Evolutionary conservation across 2,329 filamentous ascomycete species (phyloP).

Genomic region (Trichophyton simii): DNA sequence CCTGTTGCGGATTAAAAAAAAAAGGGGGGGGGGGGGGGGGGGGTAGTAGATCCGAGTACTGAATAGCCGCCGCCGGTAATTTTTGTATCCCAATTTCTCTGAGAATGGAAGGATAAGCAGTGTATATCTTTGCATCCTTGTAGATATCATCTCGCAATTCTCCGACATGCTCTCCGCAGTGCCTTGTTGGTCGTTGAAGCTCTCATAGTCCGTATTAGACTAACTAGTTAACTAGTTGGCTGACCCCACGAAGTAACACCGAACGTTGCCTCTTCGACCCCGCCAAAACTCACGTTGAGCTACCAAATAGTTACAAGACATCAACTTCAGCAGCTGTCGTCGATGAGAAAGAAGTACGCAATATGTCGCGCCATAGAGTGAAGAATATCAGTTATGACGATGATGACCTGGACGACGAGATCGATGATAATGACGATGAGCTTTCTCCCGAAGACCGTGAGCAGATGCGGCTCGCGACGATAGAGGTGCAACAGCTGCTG

Average conservation of each 20-base stretch:
- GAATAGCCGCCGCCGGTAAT: neutral
- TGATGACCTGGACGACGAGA: conserved; percentile 31
- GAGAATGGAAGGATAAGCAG: neutral
- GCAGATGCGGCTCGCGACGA: conserved; percentile 53
- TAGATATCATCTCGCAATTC: neutral
- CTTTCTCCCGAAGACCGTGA: conserved; percentile 36
- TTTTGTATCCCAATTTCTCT: conserved; percentile 5
- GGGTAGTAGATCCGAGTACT: neutral
- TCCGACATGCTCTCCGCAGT: neutral
- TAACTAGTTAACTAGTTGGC: too few relatives aligned
- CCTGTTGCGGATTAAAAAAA: too few relatives aligned
- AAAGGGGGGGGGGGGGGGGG: too few relatives aligned
- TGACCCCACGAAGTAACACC: neutral
- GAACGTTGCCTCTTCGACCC: neutral
- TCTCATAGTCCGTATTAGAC: neutral
- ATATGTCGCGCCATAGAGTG: conserved; percentile 36
- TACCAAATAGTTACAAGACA: neutral
- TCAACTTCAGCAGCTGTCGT: neutral
- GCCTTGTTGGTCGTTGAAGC: neutral
- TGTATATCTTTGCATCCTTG: neutral
- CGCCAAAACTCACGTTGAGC: neutral
- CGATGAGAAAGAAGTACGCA: neutral
- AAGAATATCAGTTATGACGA: conserved; percentile 34
- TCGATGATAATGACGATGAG: conserved; percentile 22
- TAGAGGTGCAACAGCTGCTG: conserved; percentile 54